A percentile compares a stretch with the other conserved stretches of the same genome.
phyloP scores from a whole-genome alignment of 164 flowering plant species.

The Kalanchoe fedtschenkoi region DNA sequence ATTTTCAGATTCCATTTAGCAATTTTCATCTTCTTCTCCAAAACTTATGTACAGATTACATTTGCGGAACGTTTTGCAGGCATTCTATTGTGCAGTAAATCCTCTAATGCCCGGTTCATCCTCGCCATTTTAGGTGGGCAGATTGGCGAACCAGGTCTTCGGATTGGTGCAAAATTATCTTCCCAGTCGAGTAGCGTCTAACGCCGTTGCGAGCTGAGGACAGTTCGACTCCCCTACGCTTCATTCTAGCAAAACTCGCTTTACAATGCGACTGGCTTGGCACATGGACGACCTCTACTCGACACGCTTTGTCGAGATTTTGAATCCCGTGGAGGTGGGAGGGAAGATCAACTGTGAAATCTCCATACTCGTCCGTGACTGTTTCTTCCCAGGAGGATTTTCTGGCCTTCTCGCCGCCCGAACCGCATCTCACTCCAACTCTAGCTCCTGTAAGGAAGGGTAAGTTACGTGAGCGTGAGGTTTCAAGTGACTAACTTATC shows the following conservation, averaged over 20 bases:
- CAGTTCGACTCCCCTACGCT: slow-evolving; percentile 22
- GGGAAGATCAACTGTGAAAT: slow-evolving; percentile 72
- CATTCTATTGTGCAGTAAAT: too few species aligned
- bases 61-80: too few species aligned
- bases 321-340: slow-evolving; percentile 70
- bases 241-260: slow-evolving; percentile 10
- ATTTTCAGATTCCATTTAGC: too few species aligned
- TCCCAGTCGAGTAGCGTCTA: neutral
- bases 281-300: slow-evolving; percentile 28
- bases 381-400: slow-evolving; percentile 17
- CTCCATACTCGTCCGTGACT: slow-evolving; percentile 61
- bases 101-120: neutral
- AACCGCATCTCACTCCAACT: slow-evolving; percentile 42
- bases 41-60: too few species aligned
- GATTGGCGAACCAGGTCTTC: neutral
- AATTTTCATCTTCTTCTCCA: too few species aligned
- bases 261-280: slow-evolving; percentile 34
- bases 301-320: slow-evolving; percentile 41
- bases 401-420: slow-evolving; percentile 16
- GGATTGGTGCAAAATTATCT: neutral
- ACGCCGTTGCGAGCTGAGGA: slow-evolving; percentile 24
- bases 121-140: neutral
- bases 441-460: slow-evolving; percentile 64
- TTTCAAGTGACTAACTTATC: too few species aligned
- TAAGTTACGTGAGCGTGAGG: too few species aligned